phyloP scores from a whole-genome alignment of 176 grass and related monocot genomes.

The Carex cristatella region DNA sequence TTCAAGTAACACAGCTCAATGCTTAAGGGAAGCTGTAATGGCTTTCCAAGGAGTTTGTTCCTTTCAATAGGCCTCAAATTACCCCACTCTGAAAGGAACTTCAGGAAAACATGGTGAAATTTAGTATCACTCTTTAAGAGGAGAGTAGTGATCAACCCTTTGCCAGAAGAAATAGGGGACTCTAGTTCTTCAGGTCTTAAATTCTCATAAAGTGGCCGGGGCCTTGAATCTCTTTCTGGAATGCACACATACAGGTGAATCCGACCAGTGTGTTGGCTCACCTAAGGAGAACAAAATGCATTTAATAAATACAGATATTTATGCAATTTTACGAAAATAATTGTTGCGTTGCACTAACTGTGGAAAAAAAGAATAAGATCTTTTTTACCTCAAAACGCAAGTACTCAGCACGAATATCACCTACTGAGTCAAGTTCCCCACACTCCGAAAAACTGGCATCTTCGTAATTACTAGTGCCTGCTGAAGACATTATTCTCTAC shows the following conservation, averaged over 20 bases:
- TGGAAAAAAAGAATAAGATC: neutral
- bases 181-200: conserved; percentile 86
- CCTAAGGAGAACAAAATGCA: conserved; percentile 43
- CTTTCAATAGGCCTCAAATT: conserved; percentile 74
- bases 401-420: conserved; percentile 52
- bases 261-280: conserved; percentile 80
- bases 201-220: conserved; percentile 82
- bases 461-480: conserved; percentile 25
- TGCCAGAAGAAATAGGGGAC: conserved; percentile 33
- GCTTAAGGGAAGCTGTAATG: conserved; percentile 79
- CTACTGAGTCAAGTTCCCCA: conserved; percentile 32
- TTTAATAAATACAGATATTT: neutral
- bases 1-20: conserved; percentile 81
- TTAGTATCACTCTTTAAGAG: conserved; percentile 56
- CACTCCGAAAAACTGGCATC: conserved; percentile 25
- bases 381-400: conserved; percentile 76
- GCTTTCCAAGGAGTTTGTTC: conserved; percentile 75
- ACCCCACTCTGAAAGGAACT: conserved; percentile 82
- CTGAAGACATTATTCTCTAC: conserved; percentile 35
- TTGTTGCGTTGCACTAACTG: conserved; percentile 5
- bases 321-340: conserved; percentile 14
- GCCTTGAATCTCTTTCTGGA: conserved; percentile 66
- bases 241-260: conserved; percentile 91
- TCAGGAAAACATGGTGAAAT: conserved; percentile 52
- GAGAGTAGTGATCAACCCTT: conserved; percentile 28